A percentile compares a stretch with the other conserved stretches of the same genome.
Evolutionary conservation across 805 yeast species (phyloP).

Genomic region (Metschnikowia cerradonensis): DNA sequence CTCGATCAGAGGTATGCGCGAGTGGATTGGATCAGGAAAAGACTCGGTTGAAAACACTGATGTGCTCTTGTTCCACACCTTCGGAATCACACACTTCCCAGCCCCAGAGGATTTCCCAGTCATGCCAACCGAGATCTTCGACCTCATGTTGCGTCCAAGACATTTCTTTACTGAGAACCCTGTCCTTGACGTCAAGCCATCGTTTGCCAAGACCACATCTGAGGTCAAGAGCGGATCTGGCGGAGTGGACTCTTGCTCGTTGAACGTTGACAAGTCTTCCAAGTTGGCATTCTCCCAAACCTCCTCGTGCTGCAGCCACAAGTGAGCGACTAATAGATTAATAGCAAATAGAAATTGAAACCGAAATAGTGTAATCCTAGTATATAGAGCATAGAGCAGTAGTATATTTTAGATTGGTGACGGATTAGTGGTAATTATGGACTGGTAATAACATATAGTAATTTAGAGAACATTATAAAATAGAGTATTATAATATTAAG

Average conservation of each 20-base stretch:
- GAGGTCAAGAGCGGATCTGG: conserved; percentile 38
- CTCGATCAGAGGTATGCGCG: conserved; percentile 60
- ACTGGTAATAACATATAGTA: no score
- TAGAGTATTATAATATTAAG: no score
- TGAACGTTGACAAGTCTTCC: conserved; percentile 44
- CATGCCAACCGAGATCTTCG: conserved; percentile 83
- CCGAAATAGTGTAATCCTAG: no score
- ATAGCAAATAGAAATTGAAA: no score
- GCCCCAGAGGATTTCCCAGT: conserved; percentile 88
- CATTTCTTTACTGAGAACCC: conserved; percentile 78
- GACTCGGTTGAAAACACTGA: conserved; percentile 64
- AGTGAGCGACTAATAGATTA: conserved; percentile 5
- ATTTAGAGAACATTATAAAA: no score
- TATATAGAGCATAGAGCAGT: no score
- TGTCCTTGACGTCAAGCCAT: conserved; percentile 68
- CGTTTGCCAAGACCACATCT: conserved; percentile 40
- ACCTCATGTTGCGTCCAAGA: conserved; percentile 71
- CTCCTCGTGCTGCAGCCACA: conserved; percentile 26
- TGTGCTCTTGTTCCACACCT: conserved; percentile 72
- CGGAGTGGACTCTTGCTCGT: conserved; percentile 34
- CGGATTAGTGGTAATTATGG: no score
- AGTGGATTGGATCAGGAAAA: conserved; percentile 62
- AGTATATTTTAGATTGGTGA: no score
- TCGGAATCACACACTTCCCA: conserved; percentile 83
- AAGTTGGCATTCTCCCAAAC: conserved; percentile 47